Evolutionary conservation across 768 basidiomycete species (phyloP), one percentile per base, ranked within the genome.

Genomic region (Suillus ampliporus): DNA sequence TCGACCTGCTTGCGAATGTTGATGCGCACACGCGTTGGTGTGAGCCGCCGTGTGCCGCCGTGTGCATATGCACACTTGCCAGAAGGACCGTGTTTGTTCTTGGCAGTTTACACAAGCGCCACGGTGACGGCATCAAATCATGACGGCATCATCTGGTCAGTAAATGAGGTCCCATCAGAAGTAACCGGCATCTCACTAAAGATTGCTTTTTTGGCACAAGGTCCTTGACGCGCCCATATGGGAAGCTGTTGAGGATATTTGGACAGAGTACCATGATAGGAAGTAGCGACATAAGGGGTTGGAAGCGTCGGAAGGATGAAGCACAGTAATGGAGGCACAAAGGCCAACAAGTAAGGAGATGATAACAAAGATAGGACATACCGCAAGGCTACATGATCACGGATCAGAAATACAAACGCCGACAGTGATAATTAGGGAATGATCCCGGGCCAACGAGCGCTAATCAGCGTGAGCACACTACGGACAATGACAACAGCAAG

Each of bases 21-120:
- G 37, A 82, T 75, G 3, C 73, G 66, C 57, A 85, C 77, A 14
- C 79, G 79, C 5, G 58, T 38, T 14, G 71, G 71, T 14, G 78
- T 81, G 51, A 85, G 68, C 4, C 75, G 73, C 17, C 77, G 61
- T 0, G 80, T 80, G 65, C 84, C 80, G 4, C 82, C 82, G 5
- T 84, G 82, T 17, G 83, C 68, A 67, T 86, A 85, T n/a, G 69
- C 62, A 65, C 82, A 81, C 31, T 72, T 65, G 3, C 81, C 80
- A 1, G 63, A 62, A 46, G 80, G 80, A 37, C 85, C 78, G 54
- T 83, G 80, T 1, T 69, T 52, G 68, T 86, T 86, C 19, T n/a
- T n/a, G n/a, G 85, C 83, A 37, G 85, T 76, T 79, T 81, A 41
- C 26, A 37, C 6, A 47, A 43, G 41, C 11, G 31, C 13, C 10